Percentiles rank a stretch among this genome's conserved stretches.
phyloP scores from a whole-genome alignment of 805 yeast species.

The Zygoascus ofunaensis region DNA sequence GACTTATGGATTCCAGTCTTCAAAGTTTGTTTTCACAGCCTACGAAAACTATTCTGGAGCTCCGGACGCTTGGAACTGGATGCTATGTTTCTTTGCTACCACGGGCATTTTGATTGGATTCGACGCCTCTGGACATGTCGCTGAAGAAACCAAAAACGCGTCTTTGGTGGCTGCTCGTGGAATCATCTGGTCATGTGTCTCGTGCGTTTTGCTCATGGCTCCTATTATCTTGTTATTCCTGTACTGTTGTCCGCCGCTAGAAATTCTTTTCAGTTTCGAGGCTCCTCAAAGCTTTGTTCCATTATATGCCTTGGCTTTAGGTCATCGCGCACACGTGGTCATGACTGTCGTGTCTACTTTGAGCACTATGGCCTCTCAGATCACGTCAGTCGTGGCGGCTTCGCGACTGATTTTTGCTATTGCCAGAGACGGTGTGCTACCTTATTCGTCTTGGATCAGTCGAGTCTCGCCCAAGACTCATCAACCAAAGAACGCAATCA shows the following conservation, averaged over 20 bases:
- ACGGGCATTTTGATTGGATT: conserved; percentile 18
- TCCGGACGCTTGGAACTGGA: conserved; percentile 19
- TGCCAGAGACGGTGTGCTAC: conserved; percentile 21
- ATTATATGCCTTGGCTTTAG: conserved; percentile 18
- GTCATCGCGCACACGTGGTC: conserved; percentile 16
- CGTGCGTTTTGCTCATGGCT: conserved; percentile 10
- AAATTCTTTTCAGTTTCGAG: conserved; percentile 9
- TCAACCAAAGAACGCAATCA: conserved; percentile 19
- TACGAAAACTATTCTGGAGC: conserved; percentile 14
- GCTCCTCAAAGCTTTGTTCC: conserved; percentile 21
- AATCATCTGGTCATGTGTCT: conserved; percentile 16
- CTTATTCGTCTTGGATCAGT: conserved; percentile 18
- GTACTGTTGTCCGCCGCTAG: conserved; percentile 17
- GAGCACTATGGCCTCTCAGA: conserved; percentile 11
- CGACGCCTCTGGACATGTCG: conserved; percentile 21
- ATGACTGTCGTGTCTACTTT: conserved; percentile 15
- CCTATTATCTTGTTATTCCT: conserved; percentile 14
- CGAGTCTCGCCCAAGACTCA: conserved; percentile 10
- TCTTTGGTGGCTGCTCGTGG: conserved; percentile 17
- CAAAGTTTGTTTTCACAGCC: conserved; percentile 13
- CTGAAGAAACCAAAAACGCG: conserved; percentile 20
- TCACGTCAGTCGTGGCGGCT: conserved; percentile 17
- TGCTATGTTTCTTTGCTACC: conserved; percentile 16
- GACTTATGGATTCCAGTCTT: conserved; percentile 18
- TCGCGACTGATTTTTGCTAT: conserved; percentile 19